Evolutionary conservation across 2,329 filamentous ascomycete species (phyloP).

Genomic region (Madurella fahalii): DNA sequence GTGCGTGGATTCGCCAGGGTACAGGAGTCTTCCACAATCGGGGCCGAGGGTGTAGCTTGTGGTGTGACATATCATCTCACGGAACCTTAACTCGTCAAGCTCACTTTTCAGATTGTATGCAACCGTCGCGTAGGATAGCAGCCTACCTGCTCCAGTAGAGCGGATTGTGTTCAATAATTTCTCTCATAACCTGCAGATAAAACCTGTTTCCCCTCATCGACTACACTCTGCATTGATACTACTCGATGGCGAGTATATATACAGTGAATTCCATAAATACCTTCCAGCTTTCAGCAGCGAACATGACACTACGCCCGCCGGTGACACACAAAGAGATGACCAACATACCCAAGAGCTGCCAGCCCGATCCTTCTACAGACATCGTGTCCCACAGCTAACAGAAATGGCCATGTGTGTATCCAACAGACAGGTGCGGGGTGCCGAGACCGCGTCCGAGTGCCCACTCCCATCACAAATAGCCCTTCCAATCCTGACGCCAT

Average conservation of each 20-base stretch:
- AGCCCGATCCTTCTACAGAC: not conserved
- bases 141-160: too few species aligned
- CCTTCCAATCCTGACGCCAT: conserved; percentile 14
- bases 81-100: too few species aligned
- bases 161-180: too few species aligned
- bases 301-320: not conserved
- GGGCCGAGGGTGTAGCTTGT: too few species aligned
- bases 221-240: not conserved
- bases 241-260: conserved; percentile 9
- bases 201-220: not conserved
- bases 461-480: not conserved
- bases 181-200: not conserved
- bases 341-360: conserved; percentile 2
- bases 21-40: too few species aligned
- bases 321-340: not conserved
- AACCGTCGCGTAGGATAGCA: too few species aligned
- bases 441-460: not conserved
- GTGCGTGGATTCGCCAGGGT: too few species aligned
- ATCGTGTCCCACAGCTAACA: conserved; percentile 7
- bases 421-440: conserved; percentile 1
- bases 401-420: conserved; percentile 1
- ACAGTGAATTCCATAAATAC: conserved; percentile 2
- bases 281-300: not conserved
- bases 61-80: too few species aligned
- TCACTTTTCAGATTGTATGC: too few species aligned